Evolutionary conservation across 2,329 filamentous ascomycete genomes (phyloP), one percentile per base, ranked within the genome.

Genomic region (Ploettnerulaceae sp.): DNA sequence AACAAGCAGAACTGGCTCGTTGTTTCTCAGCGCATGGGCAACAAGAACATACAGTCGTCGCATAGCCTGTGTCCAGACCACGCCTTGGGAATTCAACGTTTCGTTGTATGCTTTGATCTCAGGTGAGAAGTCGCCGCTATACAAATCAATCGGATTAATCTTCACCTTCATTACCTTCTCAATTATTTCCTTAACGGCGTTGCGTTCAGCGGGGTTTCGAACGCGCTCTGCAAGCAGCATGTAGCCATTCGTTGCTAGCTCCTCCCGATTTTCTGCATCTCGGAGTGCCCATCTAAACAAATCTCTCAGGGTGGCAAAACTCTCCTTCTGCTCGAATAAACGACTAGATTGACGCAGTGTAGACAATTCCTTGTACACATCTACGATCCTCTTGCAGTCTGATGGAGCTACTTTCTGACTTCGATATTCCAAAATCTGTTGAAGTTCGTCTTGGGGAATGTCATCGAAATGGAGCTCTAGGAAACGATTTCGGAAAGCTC

Each of bases 61-160:
- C 91, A 98, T 98, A 0, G 91, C 89, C 54, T 82, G 81, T 0
- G 93, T 99, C 93, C 93, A 98, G 2, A 98, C 88, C 36, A 98
- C 82, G 1, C 76, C 77, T 49, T 83, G 78, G 2, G 66, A 64
- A 53, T 81, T 80, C 0, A 69, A 57, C 28, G 69, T 69, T 8
- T 65, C 58, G 15, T 70, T 64, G 24, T 76, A 68, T 11, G 71
- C 67, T 47, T 70, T 70, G 47, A 83, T 72, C 53, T 80, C 77
- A 2, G 79, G 72, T 5, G 80, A 74, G 21, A 70, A 67, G 0
- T 69, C 66, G n/a, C 73, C 66, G 40, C 81, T 78, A 63, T 97
- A 98, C 5, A 98, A 71, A 5, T 73, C 65, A 32, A 78, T 74
- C 21, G 86, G 79, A 52, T 95, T 79, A 51, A 99, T 84, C 31